Evolutionary conservation across 2,329 filamentous ascomycete genomes (phyloP).

Genomic region (Penicillium sp.): DNA sequence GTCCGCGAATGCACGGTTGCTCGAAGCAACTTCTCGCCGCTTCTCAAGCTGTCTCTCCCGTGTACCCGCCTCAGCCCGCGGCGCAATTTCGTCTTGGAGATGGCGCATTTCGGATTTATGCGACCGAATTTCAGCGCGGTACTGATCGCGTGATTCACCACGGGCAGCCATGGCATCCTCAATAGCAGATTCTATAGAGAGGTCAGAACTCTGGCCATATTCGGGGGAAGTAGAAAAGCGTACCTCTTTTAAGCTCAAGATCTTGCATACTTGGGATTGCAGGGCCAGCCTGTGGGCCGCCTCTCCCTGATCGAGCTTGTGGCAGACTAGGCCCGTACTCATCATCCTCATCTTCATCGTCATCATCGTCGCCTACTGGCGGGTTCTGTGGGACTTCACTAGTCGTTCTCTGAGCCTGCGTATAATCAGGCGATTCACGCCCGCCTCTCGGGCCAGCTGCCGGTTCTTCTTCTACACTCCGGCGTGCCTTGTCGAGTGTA

Average conservation of each 20-base stretch:
- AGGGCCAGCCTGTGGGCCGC: conserved; percentile 48
- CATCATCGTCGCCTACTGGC: conserved; percentile 26
- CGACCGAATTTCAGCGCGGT: conserved; percentile 54
- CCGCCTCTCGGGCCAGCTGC: not conserved
- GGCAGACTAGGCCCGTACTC: conserved; percentile 60
- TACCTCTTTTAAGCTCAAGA: conserved; percentile 59
- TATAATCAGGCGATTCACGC: conserved; percentile 28
- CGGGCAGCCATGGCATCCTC: conserved; percentile 33
- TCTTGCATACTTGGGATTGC: conserved; percentile 72
- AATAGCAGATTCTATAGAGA: conserved; percentile 28
- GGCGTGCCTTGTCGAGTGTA: conserved; percentile 58
- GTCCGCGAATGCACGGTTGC: conserved; percentile 68
- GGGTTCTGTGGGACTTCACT: conserved; percentile 1
- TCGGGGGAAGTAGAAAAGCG: not conserved
- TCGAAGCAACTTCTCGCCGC: conserved; percentile 68
- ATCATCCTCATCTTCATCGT: conserved; percentile 53
- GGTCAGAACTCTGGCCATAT: not conserved
- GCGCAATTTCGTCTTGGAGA: conserved; percentile 69
- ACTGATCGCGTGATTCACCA: conserved; percentile 33
- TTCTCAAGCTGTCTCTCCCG: conserved; percentile 86
- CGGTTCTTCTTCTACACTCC: conserved; percentile 21
- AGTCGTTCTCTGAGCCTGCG: conserved; percentile 16
- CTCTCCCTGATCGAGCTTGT: conserved; percentile 24
- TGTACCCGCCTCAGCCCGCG: conserved; percentile 78
- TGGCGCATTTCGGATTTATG: conserved; percentile 37